Base-by-base conservation (phyloP, 768 basidiomycete species). In the Lyophyllum atratum region DNA sequence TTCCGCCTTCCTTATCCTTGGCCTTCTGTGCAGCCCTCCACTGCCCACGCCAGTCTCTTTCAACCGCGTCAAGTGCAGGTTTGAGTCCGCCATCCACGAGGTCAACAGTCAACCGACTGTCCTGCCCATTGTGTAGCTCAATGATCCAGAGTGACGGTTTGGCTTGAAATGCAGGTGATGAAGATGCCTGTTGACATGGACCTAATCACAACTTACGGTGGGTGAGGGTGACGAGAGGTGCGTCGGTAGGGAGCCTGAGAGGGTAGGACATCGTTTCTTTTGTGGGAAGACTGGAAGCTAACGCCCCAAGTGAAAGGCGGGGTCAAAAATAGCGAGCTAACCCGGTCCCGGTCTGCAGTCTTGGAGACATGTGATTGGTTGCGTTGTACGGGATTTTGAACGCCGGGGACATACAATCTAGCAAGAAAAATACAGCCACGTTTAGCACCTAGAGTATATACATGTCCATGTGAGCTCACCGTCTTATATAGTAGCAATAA, bases 71-170 rank as follows among this genome's bases (percentile, higher is more conserved):
- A 33, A 94, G 73, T 4, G 90, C 89, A 44, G 90, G 89, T 60
- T 81, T 80, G 25, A 93, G 59, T 0, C 79, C 89, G 17, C 78
- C 71, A 54, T 82, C 76, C 52, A 92, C 73, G 51, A 94, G 71
- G 6, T 69, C 69, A 24, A 77, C 70, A 0, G 86, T 87, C 45
- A 94, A 70, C 21, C 91, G 84, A 60, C 80, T 90, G 69, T 94
- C 92, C 37, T 76, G 76, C 14, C 87, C 90, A 67, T 92, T 89
- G 64, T 90, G 90, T 52, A 94, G 70, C 67, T 94, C 92, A 56
- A 93, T 82, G 49, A 90, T 75, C 92, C 91, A 94, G 37, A 89
- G 60, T 2, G 75, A 74, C 3, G 80, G 68, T 56, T 82, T 81
- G 7, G 87, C 87, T 91, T 55, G 59, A 31, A 31, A n/a, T 4